phyloP scores from a whole-genome alignment of 192 early-diverging fungal species.

The Martensiomyces pterosporus region DNA sequence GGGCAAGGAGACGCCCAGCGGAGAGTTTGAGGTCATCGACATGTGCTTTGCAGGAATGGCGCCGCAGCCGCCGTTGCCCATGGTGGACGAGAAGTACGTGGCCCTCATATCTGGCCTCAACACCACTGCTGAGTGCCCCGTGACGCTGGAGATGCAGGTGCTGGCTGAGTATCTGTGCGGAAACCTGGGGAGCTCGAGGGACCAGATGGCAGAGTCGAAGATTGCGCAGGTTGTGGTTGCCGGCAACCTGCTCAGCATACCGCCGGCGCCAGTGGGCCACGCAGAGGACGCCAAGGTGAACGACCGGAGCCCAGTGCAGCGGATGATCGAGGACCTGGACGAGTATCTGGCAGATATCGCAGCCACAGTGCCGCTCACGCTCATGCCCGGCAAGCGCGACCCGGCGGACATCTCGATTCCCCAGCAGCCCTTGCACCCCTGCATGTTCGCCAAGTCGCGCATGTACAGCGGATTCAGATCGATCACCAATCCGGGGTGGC shows the following conservation, averaged over 20 bases:
- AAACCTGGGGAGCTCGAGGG: conserved; percentile 55
- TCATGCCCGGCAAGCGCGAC: conserved; percentile 81
- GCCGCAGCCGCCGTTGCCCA: conserved; percentile 45
- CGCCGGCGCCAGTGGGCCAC: conserved; percentile 41
- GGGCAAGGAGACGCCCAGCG: conserved; percentile 68
- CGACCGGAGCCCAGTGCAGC: conserved; percentile 36
- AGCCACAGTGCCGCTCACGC: conserved; percentile 57
- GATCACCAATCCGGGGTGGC: conserved; percentile 79
- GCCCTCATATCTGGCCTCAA: conserved; percentile 81
- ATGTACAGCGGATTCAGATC: conserved; percentile 60
- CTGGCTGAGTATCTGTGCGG: conserved; percentile 78
- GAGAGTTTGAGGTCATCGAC: conserved; percentile 83
- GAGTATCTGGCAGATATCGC: conserved; percentile 59
- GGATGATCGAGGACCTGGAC: conserved; percentile 60
- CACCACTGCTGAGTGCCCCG: conserved; percentile 41
- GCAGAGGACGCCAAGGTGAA: conserved; percentile 49
- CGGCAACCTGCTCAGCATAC: conserved; percentile 62
- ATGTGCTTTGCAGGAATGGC: conserved; percentile 70
- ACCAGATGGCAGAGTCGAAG: conserved; percentile 53
- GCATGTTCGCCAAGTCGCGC: conserved; percentile 62
- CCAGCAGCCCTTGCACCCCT: conserved; percentile 77
- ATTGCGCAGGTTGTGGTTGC: conserved; percentile 74
- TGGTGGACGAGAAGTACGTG: conserved; percentile 58
- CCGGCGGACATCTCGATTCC: conserved; percentile 76
- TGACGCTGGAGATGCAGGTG: conserved; percentile 63